Base-by-base conservation (phyloP, 2,329 filamentous ascomycete genomes). In the Botryotinia narcissicola region DNA sequence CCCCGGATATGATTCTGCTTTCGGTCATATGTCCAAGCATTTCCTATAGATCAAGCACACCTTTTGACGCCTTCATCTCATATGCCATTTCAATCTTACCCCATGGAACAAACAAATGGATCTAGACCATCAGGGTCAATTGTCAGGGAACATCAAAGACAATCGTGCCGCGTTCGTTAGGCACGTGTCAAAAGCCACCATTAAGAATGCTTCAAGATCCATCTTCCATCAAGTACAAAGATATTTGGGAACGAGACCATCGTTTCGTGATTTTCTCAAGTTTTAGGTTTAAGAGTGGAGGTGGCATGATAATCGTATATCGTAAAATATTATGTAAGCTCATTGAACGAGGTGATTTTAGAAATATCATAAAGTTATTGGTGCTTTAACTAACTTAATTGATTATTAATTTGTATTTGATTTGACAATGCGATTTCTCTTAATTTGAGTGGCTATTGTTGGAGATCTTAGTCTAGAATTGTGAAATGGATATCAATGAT, bases 101-200 rank as follows among this genome's bases (percentile, higher is more conserved):
- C 29, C 16, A 59, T 54, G n/a, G 51, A 29, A 14, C 22, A 22
- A 12, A 22, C 18, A 29, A 48, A 66, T 32, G 40, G 42, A 64
- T 67, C 64, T 37, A 54, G 44, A 51, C 44, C 44, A n/a, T n/a
- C 48, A 51, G 5, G 42, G 5, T 18, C 44, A 37, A n/a, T 32
- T 59, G 22, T 22, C 20, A 8, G 44, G 44, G 44, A n/a, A 22
- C 32, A n/a, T n/a, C 48, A 67, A 8, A 29, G 20, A 51, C 63
- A n/a, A 48, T 25, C 46, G 63, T 51, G 29, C 44, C 44, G 68
- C 68, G 37, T n/a, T 25, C 16, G n/a, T 51, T n/a, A 9, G 10
- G 44, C 70, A 71, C 60, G 70, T 71, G 70, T 46, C 25, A 40
- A 1, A 71, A 71, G 60, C 60, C 60, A 54, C 32, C 20, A 25